These are phyloP conservation scores for Ceratocystis huliohia DNA, from an alignment of 2,329 filamentous ascomycete genomes.

Conservation along the genomic window DNA sequence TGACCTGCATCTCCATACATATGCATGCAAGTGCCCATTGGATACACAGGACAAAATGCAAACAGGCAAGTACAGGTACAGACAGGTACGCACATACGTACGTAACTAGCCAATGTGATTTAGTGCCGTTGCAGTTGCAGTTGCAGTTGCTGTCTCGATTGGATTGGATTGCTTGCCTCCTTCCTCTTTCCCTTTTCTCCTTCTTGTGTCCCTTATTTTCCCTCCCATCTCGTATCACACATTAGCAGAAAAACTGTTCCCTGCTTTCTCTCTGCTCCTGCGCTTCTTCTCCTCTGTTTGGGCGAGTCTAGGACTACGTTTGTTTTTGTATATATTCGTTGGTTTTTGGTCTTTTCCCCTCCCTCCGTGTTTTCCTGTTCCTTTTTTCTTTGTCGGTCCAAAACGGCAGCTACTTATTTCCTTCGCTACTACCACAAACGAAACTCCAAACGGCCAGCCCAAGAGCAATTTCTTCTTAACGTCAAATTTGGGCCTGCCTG, in stretches of 20 bases:
- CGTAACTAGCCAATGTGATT: background rate
- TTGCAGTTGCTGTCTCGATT: background rate
- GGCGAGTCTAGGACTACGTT: background rate
- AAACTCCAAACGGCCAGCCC: background rate
- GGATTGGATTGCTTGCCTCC: constrained; percentile 6
- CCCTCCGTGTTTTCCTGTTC: background rate
- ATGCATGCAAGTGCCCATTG: background rate
- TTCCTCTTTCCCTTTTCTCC: background rate
- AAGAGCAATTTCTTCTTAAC: background rate
- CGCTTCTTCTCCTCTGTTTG: background rate
- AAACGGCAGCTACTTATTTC: background rate
- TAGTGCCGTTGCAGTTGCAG: background rate
- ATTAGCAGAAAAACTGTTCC: background rate
- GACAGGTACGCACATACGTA: background rate
- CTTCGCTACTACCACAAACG: constrained; percentile 5
- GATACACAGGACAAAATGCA: background rate
- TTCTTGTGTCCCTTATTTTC: constrained; percentile 3
- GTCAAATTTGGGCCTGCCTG: background rate
- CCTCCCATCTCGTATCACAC: constrained; percentile 8
- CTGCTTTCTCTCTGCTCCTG: background rate
- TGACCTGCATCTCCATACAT: background rate
- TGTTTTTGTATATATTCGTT: no score
- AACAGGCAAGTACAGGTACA: background rate
- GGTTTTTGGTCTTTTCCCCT: background rate
- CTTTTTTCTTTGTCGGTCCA: background rate